phyloP scores from a whole-genome alignment of 768 basidiomycete species.

The Collybia nuda region DNA sequence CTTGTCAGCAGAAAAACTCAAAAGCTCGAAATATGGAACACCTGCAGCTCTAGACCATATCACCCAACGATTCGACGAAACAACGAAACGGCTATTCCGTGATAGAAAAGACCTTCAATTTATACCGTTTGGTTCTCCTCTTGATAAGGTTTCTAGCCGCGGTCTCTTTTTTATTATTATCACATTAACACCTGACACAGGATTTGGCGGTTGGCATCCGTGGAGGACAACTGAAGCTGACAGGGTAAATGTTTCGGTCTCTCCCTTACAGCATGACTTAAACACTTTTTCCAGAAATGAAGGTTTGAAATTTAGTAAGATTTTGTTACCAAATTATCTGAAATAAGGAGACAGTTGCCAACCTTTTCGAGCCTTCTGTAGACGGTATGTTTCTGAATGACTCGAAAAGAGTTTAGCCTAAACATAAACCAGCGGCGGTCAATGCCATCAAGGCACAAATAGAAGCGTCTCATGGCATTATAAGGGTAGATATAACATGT shows the following conservation, averaged over 20 bases:
- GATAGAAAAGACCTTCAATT: constrained; percentile 69
- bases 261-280: neutral
- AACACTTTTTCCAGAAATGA: constrained; percentile 22
- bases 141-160: constrained; percentile 55
- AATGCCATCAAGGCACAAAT: constrained; percentile 71
- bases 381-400: constrained; percentile 35
- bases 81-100: constrained; percentile 77
- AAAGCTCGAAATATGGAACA: constrained; percentile 70
- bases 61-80: constrained; percentile 78
- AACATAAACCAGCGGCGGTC: constrained; percentile 49
- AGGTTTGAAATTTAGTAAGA: constrained; percentile 16
- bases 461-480: constrained; percentile 62
- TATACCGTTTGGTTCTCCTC: constrained; percentile 73
- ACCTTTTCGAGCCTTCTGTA: constrained; percentile 78
- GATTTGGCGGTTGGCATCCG: constrained; percentile 70
- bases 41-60: constrained; percentile 76
- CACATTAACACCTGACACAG: constrained; percentile 8
- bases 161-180: neutral
- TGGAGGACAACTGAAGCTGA: constrained; percentile 68
- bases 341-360: constrained; percentile 45
- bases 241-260: constrained; percentile 46
- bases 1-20: constrained; percentile 61
- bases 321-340: too few relatives aligned
- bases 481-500: constrained; percentile 45
- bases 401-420: neutral